Evolutionary conservation across 2,329 filamentous ascomycete species (phyloP).

Genomic region (Colletotrichum karsti): DNA sequence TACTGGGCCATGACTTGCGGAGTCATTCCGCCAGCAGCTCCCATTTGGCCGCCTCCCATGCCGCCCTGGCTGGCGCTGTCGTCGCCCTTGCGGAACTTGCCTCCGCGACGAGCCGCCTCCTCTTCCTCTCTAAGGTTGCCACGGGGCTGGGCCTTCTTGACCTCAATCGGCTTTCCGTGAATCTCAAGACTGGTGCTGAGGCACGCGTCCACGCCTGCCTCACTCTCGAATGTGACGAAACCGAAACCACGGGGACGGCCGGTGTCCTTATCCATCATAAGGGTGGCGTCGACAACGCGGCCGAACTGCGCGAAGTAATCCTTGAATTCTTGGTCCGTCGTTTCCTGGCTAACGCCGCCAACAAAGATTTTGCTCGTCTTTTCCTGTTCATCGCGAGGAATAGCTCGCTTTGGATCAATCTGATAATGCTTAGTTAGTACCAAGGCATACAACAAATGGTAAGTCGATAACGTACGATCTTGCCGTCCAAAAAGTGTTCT

Average conservation of each 20-base stretch:
- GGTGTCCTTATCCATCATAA: slow-evolving; percentile 99
- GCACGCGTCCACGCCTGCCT: slow-evolving; percentile 92
- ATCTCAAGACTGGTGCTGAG: slow-evolving; percentile 88
- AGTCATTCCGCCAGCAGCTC: slow-evolving; percentile 75
- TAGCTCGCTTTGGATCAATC: slow-evolving; percentile 98
- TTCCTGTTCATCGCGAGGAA: slow-evolving; percentile 96
- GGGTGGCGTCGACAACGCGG: slow-evolving; percentile 92
- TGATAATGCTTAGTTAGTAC: slow-evolving; percentile 44
- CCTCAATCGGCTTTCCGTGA: slow-evolving; percentile 94
- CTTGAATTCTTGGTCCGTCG: slow-evolving; percentile 94
- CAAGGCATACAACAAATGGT: background rate
- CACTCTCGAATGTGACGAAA: slow-evolving; percentile 97
- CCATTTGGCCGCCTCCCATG: slow-evolving; percentile 48
- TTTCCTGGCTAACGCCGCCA: slow-evolving; percentile 95
- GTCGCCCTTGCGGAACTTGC: slow-evolving; percentile 66
- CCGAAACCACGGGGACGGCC: slow-evolving; percentile 96
- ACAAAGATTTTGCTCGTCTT: slow-evolving; percentile 99
- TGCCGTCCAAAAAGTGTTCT: slow-evolving; percentile 96
- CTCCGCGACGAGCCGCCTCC: slow-evolving; percentile 68
- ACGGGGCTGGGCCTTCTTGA: slow-evolving; percentile 96
- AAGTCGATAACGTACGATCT: slow-evolving; percentile 77
- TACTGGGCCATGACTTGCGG: slow-evolving; percentile 98
- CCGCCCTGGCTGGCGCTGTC: slow-evolving; percentile 49
- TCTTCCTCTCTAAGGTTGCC: slow-evolving; percentile 95
- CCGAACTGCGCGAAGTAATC: slow-evolving; percentile 98